Conservation (phyloP, 768 basidiomycete genomes). For the Clavulina sp. region DNA sequence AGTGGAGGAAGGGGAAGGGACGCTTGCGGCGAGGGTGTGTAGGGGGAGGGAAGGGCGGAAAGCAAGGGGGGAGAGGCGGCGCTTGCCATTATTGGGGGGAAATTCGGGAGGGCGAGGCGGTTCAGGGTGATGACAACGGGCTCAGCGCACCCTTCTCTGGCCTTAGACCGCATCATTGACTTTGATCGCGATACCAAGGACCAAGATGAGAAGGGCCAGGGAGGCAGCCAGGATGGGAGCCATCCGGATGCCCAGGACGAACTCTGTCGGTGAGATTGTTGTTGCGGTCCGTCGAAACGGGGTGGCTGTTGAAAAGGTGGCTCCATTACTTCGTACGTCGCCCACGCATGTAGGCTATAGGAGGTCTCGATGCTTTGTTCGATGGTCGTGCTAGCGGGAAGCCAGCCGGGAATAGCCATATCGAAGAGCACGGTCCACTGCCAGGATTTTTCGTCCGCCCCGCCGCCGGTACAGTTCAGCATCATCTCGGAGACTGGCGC, state of each 20-base stretch:
- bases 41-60: conserved; percentile 26
- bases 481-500: too few relatives aligned
- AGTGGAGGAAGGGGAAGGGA: too few relatives aligned
- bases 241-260: conserved; percentile 11
- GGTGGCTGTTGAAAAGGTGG: not conserved
- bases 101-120: conserved; percentile 20
- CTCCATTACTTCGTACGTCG: conserved; percentile 34
- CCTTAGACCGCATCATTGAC: conserved; percentile 29
- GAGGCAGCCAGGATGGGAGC: conserved; percentile 17
- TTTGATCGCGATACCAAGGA: conserved; percentile 14
- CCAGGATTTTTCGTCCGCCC: conserved; percentile 34
- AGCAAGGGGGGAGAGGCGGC: conserved; percentile 5
- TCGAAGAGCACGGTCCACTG: conserved; percentile 69
- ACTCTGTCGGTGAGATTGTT: conserved; percentile 5
- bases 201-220: not conserved
- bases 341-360: conserved; percentile 52
- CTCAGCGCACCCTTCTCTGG: conserved; percentile 25
- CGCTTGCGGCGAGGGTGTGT: conserved; percentile 20
- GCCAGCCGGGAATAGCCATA: conserved; percentile 77
- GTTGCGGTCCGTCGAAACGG: too few relatives aligned
- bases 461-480: conserved; percentile 21
- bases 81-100: not conserved
- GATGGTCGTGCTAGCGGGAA: conserved; percentile 28
- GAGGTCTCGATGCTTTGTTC: conserved; percentile 32
- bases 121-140: conserved; percentile 29